Evolutionary conservation across 495 filamentous ascomycete species (phyloP).

Genomic region (Astrocystis sublimbata): DNA sequence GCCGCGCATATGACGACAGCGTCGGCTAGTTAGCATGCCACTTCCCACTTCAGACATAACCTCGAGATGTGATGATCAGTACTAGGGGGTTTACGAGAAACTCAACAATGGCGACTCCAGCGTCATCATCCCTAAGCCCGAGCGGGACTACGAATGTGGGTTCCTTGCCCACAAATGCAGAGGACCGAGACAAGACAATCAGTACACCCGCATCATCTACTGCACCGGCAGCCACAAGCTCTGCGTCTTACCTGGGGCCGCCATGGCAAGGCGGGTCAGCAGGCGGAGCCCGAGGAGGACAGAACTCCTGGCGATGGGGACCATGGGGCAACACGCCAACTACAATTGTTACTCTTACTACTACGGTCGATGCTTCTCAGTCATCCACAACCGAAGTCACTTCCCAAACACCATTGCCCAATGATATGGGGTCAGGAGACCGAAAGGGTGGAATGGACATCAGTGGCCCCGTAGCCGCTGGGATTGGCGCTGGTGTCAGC

Average conservation of each 20-base stretch:
- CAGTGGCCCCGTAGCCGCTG: conserved; percentile 7
- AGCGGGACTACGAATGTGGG: neutral
- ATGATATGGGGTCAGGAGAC: neutral
- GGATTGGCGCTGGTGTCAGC: neutral
- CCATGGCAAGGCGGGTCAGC: neutral
- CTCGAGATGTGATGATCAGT: neutral
- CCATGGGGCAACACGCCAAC: conserved; percentile 1
- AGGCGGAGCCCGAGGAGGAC: neutral
- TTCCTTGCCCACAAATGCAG: neutral
- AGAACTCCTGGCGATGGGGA: conserved; percentile 1
- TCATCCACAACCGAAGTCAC: neutral
- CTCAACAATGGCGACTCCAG: neutral
- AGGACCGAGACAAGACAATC: neutral
- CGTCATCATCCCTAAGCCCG: neutral
- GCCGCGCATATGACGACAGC: neutral
- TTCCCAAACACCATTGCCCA: neutral
- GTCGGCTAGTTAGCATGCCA: neutral
- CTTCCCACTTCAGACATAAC: neutral
- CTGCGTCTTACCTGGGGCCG: neutral
- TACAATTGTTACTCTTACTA: conserved; percentile 4
- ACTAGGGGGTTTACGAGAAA: neutral
- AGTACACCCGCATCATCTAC: neutral
- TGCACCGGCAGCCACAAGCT: neutral
- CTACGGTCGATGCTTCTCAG: conserved; percentile 2
- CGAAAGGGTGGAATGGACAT: neutral